Base-by-base conservation (phyloP, 768 basidiomycete species). In the Mycena pura region DNA sequence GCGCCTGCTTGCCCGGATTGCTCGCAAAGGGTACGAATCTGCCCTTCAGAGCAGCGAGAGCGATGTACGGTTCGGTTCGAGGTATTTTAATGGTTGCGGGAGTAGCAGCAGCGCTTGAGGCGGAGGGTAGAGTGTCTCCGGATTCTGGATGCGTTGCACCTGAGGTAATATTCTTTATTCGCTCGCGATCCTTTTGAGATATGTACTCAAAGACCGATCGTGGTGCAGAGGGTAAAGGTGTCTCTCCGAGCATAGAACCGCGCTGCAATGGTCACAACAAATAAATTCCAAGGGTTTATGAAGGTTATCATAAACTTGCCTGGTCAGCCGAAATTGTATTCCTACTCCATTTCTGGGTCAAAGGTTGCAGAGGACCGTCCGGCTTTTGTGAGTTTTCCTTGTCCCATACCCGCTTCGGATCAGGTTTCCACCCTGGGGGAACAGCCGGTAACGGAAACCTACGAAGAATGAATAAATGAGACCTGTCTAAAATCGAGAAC, bases 141-240 rank as follows among this genome's bases (percentile, higher is more conserved):
- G n/a, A n/a, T 70, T 6, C 71, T 36, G 14, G 68, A 64, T 9
- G 74, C 67, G n/a, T 70, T 68, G n/a, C 46, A 21, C 68, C 72
- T 7, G 82, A 68, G 13, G 83, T 72, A 25, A 92, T 83, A 27
- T 81, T 82, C 68, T 88, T 82, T 15, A 99, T 82, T 6, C 96
- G 88, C 60, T 97, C 95, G 56, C 87, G 85, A 68, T 96, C 94
- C 69, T 95, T 96, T 64, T 90, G 86, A 0, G 97, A 96, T 72
- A 99, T 86, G 72, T 88, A 99, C 43, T 99, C 96, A 72, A 96
- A 98, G 15, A 99, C 86, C 0, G 96, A 98, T 11, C 87, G 86
- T 2, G 91, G 85, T 14, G 83, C 84, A 3, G 87, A 76, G 13
- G 87, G 82, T 11, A 92, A 78, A 11, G 86, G 86, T 10, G 85